These are phyloP conservation scores for Colletotrichum sojae DNA, from an alignment of 2,329 filamentous ascomycete genomes.

Conservation along the genomic window DNA sequence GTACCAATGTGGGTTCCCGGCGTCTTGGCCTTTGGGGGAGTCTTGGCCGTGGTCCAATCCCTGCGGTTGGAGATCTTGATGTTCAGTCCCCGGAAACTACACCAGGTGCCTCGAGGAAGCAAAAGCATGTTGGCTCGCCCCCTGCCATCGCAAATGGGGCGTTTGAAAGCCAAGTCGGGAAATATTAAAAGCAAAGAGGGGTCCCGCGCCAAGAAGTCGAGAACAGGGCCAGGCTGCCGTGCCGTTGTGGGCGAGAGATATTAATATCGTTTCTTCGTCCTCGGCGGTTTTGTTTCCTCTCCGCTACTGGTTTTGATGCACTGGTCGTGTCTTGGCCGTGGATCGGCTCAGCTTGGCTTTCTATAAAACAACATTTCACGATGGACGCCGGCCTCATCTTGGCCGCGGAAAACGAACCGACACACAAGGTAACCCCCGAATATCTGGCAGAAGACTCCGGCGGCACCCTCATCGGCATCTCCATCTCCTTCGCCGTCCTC, in stretches of 20 bases:
- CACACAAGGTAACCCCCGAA: constrained; percentile 13
- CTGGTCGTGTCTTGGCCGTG: constrained; percentile 34
- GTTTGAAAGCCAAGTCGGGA: constrained; percentile 24
- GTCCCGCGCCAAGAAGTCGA: constrained; percentile 27
- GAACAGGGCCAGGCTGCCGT: neutral
- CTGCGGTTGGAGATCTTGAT: constrained; percentile 19
- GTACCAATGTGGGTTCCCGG: neutral
- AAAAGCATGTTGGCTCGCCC: neutral
- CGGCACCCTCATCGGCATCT: constrained; percentile 42
- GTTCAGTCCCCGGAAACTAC: constrained; percentile 9
- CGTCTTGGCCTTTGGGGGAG: neutral
- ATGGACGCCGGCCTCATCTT: constrained; percentile 20
- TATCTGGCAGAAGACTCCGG: constrained; percentile 36
- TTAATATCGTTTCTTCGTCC: constrained; percentile 9
- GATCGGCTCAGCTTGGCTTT: constrained; percentile 28
- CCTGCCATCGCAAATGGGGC: constrained; percentile 8
- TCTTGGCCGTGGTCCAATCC: constrained; percentile 4
- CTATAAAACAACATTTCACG: neutral
- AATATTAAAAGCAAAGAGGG: constrained; percentile 28
- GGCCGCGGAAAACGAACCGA: constrained; percentile 7
- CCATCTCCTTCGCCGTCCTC: constrained; percentile 38
- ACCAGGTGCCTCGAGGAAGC: neutral
- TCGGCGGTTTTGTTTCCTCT: constrained; percentile 15
- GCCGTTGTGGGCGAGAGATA: neutral
- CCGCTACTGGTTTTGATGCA: constrained; percentile 22